Evolutionary conservation across 805 yeast species (phyloP).

Genomic region (Hanseniaspora lindneri): DNA sequence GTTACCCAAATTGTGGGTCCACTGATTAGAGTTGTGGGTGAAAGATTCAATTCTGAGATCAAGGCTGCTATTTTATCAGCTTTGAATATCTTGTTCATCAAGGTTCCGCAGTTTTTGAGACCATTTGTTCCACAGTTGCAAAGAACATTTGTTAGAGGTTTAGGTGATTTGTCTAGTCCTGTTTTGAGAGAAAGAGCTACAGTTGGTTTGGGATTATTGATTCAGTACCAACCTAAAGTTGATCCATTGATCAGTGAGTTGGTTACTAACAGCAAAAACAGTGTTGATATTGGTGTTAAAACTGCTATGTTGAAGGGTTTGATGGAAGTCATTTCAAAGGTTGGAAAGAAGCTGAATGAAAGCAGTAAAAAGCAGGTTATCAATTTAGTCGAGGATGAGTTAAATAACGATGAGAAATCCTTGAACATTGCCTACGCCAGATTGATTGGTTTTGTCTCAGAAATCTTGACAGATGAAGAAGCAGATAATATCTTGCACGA

Average conservation of each 20-base stretch:
- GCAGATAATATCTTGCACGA: constrained; percentile 46
- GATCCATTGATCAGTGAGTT: constrained; percentile 85
- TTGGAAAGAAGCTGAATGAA: constrained; percentile 69
- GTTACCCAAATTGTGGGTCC: constrained; percentile 96
- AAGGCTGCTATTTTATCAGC: constrained; percentile 90
- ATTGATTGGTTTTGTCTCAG: constrained; percentile 65
- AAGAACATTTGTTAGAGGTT: constrained; percentile 86
- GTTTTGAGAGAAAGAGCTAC: constrained; percentile 75
- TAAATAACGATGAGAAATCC: constrained; percentile 38
- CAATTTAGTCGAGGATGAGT: constrained; percentile 62
- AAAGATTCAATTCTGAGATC: constrained; percentile 78
- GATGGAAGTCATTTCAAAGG: constrained; percentile 65
- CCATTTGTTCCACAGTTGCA: constrained; percentile 97
- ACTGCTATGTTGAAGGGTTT: constrained; percentile 78
- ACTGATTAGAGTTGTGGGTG: constrained; percentile 93
- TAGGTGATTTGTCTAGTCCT: constrained; percentile 67
- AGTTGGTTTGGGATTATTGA: constrained; percentile 73
- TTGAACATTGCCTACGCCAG: constrained; percentile 65
- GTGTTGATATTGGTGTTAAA: constrained; percentile 60
- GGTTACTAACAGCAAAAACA: constrained; percentile 57
- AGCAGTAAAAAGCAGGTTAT: constrained; percentile 56
- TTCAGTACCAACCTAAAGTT: constrained; percentile 81
- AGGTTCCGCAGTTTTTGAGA: constrained; percentile 80
- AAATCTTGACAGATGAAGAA: constrained; percentile 51
- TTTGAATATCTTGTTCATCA: constrained; percentile 59